phyloP scores from a whole-genome alignment of 345 rosid genomes.

The Crucihimalaya himalaica region DNA sequence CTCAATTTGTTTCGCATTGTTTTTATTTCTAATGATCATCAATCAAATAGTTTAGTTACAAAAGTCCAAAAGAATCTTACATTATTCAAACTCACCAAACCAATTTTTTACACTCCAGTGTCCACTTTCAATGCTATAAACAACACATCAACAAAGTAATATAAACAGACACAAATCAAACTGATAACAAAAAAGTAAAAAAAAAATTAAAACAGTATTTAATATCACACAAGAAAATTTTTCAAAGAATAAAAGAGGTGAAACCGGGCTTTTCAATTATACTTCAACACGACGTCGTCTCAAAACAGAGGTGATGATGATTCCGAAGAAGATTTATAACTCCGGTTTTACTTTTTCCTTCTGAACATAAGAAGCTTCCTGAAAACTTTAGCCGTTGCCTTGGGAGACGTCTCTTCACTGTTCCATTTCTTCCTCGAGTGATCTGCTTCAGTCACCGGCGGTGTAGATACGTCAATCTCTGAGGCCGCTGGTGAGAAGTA shows the following conservation, averaged over 20 bases:
- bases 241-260: constrained; percentile 1
- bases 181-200: background rate
- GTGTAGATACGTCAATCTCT: constrained; percentile 67
- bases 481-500: constrained; percentile 43
- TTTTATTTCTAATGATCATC: background rate
- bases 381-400: constrained; percentile 73
- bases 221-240: constrained; percentile 22
- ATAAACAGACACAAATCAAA: constrained; percentile 31
- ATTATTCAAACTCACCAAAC: constrained; percentile 28
- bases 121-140: constrained; percentile 7
- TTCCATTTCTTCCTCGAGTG: constrained; percentile 86
- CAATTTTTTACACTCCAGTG: constrained; percentile 9
- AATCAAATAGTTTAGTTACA: constrained; percentile 1
- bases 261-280: background rate
- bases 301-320: background rate
- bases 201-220: background rate
- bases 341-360: constrained; percentile 45
- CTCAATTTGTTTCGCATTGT: too few species aligned
- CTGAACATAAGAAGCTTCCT: constrained; percentile 91
- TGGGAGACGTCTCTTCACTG: constrained; percentile 67
- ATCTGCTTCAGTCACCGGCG: constrained; percentile 58
- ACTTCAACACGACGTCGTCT: constrained; percentile 11
- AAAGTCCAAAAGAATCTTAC: background rate
- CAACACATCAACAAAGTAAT: constrained; percentile 17
- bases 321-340: background rate